These are phyloP conservation scores for Letharia columbiana DNA, from an alignment of 495 filamentous ascomycete genomes.

Conservation along the genomic window DNA sequence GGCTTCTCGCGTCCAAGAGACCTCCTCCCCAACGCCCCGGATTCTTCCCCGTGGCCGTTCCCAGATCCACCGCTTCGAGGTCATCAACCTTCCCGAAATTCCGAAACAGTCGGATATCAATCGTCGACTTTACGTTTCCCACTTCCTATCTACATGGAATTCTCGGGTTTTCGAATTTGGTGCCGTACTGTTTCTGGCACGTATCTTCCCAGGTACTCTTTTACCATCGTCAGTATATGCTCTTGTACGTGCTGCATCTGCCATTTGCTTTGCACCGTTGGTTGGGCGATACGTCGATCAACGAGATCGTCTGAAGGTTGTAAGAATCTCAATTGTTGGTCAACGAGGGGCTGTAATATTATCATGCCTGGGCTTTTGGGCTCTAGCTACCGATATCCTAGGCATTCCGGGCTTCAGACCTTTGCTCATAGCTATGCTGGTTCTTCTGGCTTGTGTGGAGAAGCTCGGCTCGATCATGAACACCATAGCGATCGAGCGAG, in stretches of 20 bases:
- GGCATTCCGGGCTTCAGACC: constrained; percentile 28
- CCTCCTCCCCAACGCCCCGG: neutral
- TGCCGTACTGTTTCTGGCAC: constrained; percentile 45
- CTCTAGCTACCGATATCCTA: constrained; percentile 33
- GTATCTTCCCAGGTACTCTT: constrained; percentile 42
- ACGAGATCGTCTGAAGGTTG: constrained; percentile 16
- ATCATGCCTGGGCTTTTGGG: constrained; percentile 36
- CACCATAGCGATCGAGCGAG: constrained; percentile 48
- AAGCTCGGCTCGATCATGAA: constrained; percentile 43
- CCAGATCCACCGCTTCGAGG: neutral
- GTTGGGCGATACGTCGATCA: constrained; percentile 40
- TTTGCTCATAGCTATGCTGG: constrained; percentile 32
- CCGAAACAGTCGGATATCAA: constrained; percentile 1
- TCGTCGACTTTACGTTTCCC: constrained; percentile 39
- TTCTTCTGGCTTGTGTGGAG: constrained; percentile 42
- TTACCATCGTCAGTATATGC: constrained; percentile 34
- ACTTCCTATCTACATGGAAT: constrained; percentile 58
- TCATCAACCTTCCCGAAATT: neutral
- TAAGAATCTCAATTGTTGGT: constrained; percentile 21
- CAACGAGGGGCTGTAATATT: constrained; percentile 18
- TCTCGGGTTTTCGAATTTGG: constrained; percentile 51
- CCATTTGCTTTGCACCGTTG: constrained; percentile 34
- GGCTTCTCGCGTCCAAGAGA: neutral
- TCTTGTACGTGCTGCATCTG: constrained; percentile 27
- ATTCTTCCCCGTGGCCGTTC: neutral